Evolutionary conservation across 768 basidiomycete species (phyloP).

Genomic region (Xerocomellus chrysenteron): DNA sequence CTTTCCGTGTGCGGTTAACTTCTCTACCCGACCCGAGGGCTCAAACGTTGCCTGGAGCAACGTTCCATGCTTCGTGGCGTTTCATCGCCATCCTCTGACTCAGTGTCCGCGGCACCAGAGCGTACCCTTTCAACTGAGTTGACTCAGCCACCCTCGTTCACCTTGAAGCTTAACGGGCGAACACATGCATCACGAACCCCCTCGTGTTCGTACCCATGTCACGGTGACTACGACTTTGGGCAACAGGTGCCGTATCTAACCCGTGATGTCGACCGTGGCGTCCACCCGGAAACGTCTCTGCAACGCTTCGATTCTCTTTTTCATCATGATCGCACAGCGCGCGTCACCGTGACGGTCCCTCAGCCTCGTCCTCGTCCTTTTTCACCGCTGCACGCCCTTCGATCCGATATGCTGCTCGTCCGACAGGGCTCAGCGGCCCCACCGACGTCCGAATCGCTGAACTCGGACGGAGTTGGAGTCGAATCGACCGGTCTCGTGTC

Average conservation of each 20-base stretch:
- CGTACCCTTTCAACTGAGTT: conserved; percentile 2
- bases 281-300: neutral
- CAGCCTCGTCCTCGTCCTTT: neutral
- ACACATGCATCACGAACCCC: conserved; percentile 1
- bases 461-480: neutral
- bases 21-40: neutral
- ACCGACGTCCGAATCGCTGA: neutral
- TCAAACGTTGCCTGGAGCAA: neutral
- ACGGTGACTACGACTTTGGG: neutral
- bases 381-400: neutral
- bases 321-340: neutral
- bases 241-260: neutral
- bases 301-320: neutral
- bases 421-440: neutral
- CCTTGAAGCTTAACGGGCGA: neutral
- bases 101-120: conserved; percentile 9
- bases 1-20: conserved; percentile 1
- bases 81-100: neutral
- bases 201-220: conserved; percentile 9
- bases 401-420: neutral
- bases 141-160: neutral
- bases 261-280: neutral
- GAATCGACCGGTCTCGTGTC: neutral
- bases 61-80: conserved; percentile 4
- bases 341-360: too few species aligned